These are phyloP conservation scores for Penicillium capsulatum DNA, from an alignment of 2,329 filamentous ascomycete genomes.

Conservation along the genomic window DNA sequence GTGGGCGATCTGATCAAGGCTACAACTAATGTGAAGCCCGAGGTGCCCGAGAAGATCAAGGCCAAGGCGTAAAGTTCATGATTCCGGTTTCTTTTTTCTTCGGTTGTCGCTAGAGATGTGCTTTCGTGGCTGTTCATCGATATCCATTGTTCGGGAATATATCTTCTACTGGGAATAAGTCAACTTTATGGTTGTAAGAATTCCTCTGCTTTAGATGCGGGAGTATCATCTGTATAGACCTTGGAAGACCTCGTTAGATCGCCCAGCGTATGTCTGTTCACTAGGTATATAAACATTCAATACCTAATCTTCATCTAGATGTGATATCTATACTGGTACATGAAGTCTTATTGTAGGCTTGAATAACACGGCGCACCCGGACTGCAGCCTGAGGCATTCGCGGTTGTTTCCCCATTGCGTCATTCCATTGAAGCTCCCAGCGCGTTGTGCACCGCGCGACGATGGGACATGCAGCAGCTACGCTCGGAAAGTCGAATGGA, in stretches of 20 bases:
- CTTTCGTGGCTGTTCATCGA: conserved; percentile 23
- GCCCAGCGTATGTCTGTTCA: no score
- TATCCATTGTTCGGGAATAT: conserved; percentile 23
- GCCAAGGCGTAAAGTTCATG: conserved; percentile 29
- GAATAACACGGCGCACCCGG: no score
- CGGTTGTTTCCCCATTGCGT: conserved; percentile 10
- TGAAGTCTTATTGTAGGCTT: no score
- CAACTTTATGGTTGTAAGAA: not conserved
- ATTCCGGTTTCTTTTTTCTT: conserved; percentile 10
- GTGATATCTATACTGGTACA: no score
- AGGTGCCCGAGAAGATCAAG: conserved; percentile 53
- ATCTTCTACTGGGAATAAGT: conserved; percentile 5
- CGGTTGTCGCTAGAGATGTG: conserved; percentile 16
- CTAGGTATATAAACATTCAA: no score
- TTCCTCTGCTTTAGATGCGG: not conserved
- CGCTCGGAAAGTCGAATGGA: not conserved
- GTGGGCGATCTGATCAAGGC: conserved; percentile 77
- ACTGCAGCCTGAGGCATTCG: not conserved
- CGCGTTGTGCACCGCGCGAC: conserved; percentile 8
- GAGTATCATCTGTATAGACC: not conserved
- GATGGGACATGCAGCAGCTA: conserved; percentile 20
- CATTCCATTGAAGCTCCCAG: conserved; percentile 15
- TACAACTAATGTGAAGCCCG: conserved; percentile 78
- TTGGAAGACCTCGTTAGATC: no score
- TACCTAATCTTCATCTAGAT: no score